Base-by-base conservation (phyloP, 768 basidiomycete species). In the Amanita fuliginea region DNA sequence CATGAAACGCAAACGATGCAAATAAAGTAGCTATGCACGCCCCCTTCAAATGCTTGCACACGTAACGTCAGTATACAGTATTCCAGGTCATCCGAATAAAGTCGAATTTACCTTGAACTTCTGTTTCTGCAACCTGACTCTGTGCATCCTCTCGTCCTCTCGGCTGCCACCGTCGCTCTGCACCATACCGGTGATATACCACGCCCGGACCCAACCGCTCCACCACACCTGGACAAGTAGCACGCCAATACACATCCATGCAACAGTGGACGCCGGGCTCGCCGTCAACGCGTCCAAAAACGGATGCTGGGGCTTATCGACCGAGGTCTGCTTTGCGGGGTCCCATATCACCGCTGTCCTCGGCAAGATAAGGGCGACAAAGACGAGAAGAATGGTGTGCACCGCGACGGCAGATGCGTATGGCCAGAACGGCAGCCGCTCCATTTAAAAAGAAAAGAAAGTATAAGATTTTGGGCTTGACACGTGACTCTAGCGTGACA, bases 331-430 rank as follows among this genome's bases (percentile, higher is more conserved):
- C 26, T 64, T 62, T 16, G 57, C 58, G 24, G 59, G 52, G 52
- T 67, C 62, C 58, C 64, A 56, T 43, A 79, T 59, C 40, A 70
- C 67, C 2, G 71, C 68, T 14, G 74, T 76, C 44, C 75, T 75
- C n/a, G 87, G 88, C n/a, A 90, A 70, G 60, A 77, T 81, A 47
- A 90, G 68, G 1, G 76, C 76, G 10, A 74, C 70, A 62, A 87
- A 89, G 2, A 68, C 64, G 53, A 88, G 71, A 6, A 89, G 77
- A 13, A 76, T 70, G 1, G 76, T 71, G 59, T 84, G 82, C 6
- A 87, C 80, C 40, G 79, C 80, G 18, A 86, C 77, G 21, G 78
- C 64, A 26, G 84, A 81, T 49, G 75, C 73, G 65, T 86, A 87
- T 21, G 70, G 71, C 4, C 74, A 71, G 50, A 77, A 72, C 10